A percentile compares a stretch with the other conserved stretches of the same genome.
Conservation (phyloP, 1,284 basidiomycete genomes). For the Cerioporus squamosus region DNA sequence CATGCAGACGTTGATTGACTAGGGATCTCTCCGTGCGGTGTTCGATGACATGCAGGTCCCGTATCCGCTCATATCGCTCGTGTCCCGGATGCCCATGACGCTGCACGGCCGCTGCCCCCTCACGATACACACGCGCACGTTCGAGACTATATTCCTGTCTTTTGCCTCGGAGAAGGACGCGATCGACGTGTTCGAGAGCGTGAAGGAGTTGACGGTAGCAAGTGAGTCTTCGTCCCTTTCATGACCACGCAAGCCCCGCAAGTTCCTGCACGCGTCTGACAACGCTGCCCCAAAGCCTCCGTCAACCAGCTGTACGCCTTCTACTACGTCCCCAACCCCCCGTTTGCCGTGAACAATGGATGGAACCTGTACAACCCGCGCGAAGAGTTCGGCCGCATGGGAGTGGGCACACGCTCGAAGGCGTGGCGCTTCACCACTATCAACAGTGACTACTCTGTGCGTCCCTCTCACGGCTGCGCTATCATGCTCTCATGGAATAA, state of each 20-base stretch:
- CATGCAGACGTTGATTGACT: conserved; percentile 19
- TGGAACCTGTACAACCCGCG: conserved; percentile 89
- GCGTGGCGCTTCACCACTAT: conserved; percentile 97
- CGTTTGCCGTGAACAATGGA: conserved; percentile 60
- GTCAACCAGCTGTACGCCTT: conserved; percentile 92
- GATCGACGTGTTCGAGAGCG: conserved; percentile 88
- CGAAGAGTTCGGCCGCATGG: conserved; percentile 93
- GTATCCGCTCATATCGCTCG: conserved; percentile 85
- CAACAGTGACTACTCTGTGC: conserved; percentile 91
- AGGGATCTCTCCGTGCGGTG: not conserved
- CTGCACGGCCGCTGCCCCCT: conserved; percentile 81
- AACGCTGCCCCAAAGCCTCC: conserved; percentile 56
- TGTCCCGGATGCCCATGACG: conserved; percentile 83
- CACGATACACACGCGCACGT: conserved; percentile 84
- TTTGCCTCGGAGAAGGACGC: conserved; percentile 78
- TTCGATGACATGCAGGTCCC: conserved; percentile 60
- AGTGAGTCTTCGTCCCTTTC: conserved; percentile 55
- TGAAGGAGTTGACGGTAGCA: conserved; percentile 89
- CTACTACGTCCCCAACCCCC: conserved; percentile 77
- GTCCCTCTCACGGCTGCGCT: conserved; percentile 35
- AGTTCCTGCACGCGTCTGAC: conserved; percentile 4
- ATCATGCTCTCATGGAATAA: conserved; percentile 39
- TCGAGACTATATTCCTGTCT: conserved; percentile 80
- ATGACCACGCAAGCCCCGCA: conserved; percentile 1
- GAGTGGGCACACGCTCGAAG: conserved; percentile 86